These are phyloP conservation scores for Rhizopus arrhizus DNA, from an alignment of 371 early-diverging fungal species.

Conservation along the genomic window DNA sequence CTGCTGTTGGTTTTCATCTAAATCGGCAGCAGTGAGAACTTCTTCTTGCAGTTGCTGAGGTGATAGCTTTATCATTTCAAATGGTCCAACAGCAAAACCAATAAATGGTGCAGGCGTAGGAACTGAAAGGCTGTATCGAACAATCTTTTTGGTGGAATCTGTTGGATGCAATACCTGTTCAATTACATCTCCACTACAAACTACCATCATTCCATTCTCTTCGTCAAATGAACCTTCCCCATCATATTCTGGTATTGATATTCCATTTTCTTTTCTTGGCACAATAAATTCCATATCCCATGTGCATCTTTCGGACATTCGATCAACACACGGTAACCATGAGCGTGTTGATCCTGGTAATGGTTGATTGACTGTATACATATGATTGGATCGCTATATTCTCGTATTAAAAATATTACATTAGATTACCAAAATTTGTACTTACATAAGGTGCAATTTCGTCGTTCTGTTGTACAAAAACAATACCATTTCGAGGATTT, in stretches of 20 bases:
- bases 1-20: slow-evolving; percentile 54
- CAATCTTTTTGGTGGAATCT: slow-evolving; percentile 58
- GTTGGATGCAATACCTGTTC: slow-evolving; percentile 70
- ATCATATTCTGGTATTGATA: slow-evolving; percentile 37
- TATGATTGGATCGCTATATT: slow-evolving; percentile 61
- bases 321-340: slow-evolving; percentile 91
- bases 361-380: slow-evolving; percentile 80
- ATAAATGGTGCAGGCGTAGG: slow-evolving; percentile 74
- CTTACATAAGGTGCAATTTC: slow-evolving; percentile 62
- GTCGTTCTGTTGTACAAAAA: slow-evolving; percentile 63
- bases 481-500: slow-evolving; percentile 56
- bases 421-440: not conserved
- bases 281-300: slow-evolving; percentile 89
- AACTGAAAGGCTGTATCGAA: slow-evolving; percentile 62
- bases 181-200: slow-evolving; percentile 76
- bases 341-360: slow-evolving; percentile 75
- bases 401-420: not conserved
- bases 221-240: slow-evolving; percentile 52
- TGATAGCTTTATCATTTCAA: slow-evolving; percentile 57
- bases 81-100: slow-evolving; percentile 77
- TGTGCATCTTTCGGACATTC: slow-evolving; percentile 71
- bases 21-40: slow-evolving; percentile 49
- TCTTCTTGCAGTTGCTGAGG: slow-evolving; percentile 48
- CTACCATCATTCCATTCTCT: slow-evolving; percentile 65
- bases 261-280: slow-evolving; percentile 47